phyloP scores from a whole-genome alignment of 2,329 filamentous ascomycete species.

The Aspergillus aculeatus region DNA sequence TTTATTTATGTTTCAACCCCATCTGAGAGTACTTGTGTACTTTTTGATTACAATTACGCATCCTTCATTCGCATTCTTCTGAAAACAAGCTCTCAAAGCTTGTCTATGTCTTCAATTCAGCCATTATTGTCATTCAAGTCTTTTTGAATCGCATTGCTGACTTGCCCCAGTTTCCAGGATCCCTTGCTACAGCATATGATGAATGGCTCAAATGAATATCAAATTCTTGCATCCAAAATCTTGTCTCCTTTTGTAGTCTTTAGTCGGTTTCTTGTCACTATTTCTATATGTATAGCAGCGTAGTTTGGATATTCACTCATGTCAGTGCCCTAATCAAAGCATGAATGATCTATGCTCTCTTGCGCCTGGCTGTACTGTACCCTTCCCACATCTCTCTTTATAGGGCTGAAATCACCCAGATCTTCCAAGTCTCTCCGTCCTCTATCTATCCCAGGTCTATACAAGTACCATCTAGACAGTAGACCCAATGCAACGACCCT shows the following conservation, averaged over 20 bases:
- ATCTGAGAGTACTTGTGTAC: constrained; percentile 33
- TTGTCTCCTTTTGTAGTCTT: background rate
- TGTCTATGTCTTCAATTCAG: background rate
- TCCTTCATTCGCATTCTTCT: constrained; percentile 21
- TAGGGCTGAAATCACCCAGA: too few species aligned
- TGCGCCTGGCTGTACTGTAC: background rate
- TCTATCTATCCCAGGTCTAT: background rate
- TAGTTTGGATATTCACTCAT: too few species aligned
- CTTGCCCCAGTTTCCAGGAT: background rate
- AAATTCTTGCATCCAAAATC: background rate
- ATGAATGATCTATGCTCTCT: too few species aligned
- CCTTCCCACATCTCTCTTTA: too few species aligned
- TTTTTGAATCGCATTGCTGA: background rate
- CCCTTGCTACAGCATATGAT: background rate
- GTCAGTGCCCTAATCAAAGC: too few species aligned
- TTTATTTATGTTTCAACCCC: constrained; percentile 42
- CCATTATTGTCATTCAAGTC: background rate
- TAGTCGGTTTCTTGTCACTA: background rate
- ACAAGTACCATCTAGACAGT: background rate
- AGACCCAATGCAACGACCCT: too few species aligned
- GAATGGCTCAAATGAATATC: background rate
- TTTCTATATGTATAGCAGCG: too few species aligned
- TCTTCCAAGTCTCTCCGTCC: too few species aligned
- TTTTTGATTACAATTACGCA: constrained; percentile 33
- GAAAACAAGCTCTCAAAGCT: constrained; percentile 15